These are phyloP conservation scores for Populus hybrid DNA, from an alignment of 441 rosid genomes.

Conservation along the genomic window DNA sequence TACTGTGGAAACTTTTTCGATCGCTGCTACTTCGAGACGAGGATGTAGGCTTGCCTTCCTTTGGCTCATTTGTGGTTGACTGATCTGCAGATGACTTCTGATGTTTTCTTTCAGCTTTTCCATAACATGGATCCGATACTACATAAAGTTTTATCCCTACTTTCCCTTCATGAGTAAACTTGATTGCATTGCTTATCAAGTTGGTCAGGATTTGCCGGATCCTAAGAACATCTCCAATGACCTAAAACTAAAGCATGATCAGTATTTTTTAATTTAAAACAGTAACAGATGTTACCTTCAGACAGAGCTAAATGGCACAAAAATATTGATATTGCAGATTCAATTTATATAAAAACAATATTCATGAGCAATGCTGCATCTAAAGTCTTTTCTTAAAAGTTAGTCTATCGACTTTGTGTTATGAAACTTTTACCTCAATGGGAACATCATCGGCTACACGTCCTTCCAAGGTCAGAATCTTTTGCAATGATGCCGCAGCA, in stretches of 20 bases:
- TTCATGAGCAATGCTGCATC: neutral
- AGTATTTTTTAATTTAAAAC: neutral
- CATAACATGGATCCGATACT: conserved; percentile 59
- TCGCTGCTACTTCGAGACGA: conserved; percentile 30
- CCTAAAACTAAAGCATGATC: conserved; percentile 39
- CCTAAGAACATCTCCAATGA: conserved; percentile 91
- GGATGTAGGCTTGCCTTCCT: conserved; percentile 31
- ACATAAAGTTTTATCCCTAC: conserved; percentile 79
- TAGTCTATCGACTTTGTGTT: neutral
- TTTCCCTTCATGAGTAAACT: conserved; percentile 92
- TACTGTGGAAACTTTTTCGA: conserved; percentile 21
- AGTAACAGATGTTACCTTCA: neutral
- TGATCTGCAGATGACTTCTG: conserved; percentile 27
- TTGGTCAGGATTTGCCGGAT: conserved; percentile 95
- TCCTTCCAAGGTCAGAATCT: conserved; percentile 80
- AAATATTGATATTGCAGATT: neutral
- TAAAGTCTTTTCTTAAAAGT: neutral
- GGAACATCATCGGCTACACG: conserved; percentile 85
- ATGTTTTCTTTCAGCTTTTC: conserved; percentile 33
- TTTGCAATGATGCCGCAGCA: conserved; percentile 85
- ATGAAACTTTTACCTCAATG: conserved; percentile 47
- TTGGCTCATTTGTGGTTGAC: conserved; percentile 18
- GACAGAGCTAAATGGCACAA: neutral
- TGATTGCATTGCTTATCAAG: conserved; percentile 92
- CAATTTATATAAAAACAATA: neutral